Evolutionary conservation across 768 basidiomycete genomes (phyloP).

Genomic region (Macrolepiota albuminosa): DNA sequence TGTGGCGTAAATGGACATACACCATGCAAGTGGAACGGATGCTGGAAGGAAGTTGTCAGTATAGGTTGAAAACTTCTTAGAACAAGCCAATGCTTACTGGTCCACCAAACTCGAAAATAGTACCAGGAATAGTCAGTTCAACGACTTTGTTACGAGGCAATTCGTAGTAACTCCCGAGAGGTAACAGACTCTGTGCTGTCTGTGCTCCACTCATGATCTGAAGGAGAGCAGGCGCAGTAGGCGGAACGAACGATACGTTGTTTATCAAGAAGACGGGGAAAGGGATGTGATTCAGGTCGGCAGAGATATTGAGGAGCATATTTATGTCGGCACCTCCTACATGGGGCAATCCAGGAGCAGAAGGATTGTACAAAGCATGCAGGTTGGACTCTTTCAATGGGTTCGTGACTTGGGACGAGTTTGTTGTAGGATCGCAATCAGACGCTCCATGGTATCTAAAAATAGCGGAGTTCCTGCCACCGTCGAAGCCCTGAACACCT

Average conservation of each 20-base stretch:
- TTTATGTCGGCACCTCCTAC: slow-evolving; percentile 39
- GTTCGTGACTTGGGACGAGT: slow-evolving; percentile 11
- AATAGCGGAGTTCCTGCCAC: slow-evolving; percentile 45
- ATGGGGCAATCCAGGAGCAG: slow-evolving; percentile 25
- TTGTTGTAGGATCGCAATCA: slow-evolving; percentile 36
- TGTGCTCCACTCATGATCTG: slow-evolving; percentile 45
- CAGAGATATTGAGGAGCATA: slow-evolving; percentile 27
- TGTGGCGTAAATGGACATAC: not conserved
- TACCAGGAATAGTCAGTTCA: slow-evolving; percentile 40
- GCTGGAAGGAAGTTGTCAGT: not conserved
- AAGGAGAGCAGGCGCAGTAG: slow-evolving; percentile 36
- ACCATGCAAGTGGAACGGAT: slow-evolving; percentile 14
- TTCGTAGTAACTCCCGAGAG: slow-evolving; percentile 35
- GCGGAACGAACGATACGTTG: slow-evolving; percentile 26
- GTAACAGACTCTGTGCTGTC: slow-evolving; percentile 34
- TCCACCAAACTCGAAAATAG: slow-evolving; percentile 20
- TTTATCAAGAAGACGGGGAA: slow-evolving; percentile 27
- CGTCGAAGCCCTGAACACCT: slow-evolving; percentile 21
- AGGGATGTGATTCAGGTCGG: slow-evolving; percentile 11
- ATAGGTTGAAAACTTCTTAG: too few relatives aligned
- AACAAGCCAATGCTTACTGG: slow-evolving; percentile 20
- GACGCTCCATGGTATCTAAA: slow-evolving; percentile 46
- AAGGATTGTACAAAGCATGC: slow-evolving; percentile 28
- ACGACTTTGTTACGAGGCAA: slow-evolving; percentile 42
- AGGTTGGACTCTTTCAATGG: slow-evolving; percentile 12